Evolutionary conservation across 768 basidiomycete genomes (phyloP).

Genomic region (Clavaria fumosa): DNA sequence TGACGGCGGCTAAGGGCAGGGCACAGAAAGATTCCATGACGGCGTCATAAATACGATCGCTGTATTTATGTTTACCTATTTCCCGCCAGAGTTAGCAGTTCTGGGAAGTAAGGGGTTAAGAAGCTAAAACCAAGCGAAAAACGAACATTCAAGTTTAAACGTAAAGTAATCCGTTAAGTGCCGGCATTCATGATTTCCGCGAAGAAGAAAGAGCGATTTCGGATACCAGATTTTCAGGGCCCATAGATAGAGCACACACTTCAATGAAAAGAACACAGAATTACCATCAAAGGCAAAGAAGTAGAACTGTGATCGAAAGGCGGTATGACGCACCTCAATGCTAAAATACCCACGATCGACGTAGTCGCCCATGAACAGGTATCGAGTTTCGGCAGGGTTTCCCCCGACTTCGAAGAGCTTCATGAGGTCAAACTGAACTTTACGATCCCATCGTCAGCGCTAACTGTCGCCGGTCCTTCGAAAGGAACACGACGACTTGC

Average conservation of each 20-base stretch:
- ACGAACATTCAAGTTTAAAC: conserved; percentile 98
- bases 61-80: conserved; percentile 99
- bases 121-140: no score
- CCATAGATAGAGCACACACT: conserved; percentile 98
- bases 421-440: conserved; percentile 74
- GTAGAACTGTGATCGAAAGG: no score
- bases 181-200: conserved; percentile 97
- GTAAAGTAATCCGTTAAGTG: conserved; percentile 98
- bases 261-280: no score
- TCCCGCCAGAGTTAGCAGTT: no score
- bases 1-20: conserved; percentile 87
- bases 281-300: no score
- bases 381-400: conserved; percentile 82
- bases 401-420: conserved; percentile 91
- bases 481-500: no score
- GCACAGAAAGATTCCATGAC: conserved; percentile 98
- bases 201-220: conserved; percentile 86
- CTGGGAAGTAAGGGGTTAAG: no score
- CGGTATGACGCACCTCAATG: conserved; percentile 47
- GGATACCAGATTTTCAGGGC: conserved; percentile 99
- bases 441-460: conserved; percentile 7
- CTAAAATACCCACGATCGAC: conserved; percentile 91
- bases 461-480: no score
- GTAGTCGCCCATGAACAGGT: conserved; percentile 87
- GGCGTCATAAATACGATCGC: conserved; percentile 89